Evolutionary conservation across 106 monocot species (phyloP).

Genomic region (Dendrobium nobile): DNA sequence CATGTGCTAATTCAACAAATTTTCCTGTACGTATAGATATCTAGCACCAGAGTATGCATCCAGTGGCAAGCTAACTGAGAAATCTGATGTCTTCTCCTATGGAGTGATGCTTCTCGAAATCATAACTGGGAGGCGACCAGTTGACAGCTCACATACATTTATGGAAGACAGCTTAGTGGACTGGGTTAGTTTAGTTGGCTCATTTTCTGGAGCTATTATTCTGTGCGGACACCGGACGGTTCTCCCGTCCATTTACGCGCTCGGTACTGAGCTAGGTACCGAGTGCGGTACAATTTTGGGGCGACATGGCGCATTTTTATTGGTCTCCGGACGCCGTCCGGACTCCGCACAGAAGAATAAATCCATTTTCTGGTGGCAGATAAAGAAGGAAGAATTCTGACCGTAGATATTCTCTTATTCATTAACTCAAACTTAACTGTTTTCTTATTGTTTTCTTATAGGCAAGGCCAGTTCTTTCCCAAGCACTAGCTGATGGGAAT

Average conservation of each 20-base stretch:
- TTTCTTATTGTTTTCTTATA: constrained; percentile 10
- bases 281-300: no score
- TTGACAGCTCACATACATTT: constrained; percentile 37
- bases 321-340: no score
- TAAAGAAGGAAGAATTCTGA: not conserved
- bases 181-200: constrained; percentile 43
- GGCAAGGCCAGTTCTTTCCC: constrained; percentile 57
- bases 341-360: no score
- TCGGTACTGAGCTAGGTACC: no score
- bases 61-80: constrained; percentile 75
- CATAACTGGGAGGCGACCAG: constrained; percentile 61
- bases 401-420: not conserved
- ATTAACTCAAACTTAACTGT: not conserved
- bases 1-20: not conserved
- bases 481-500: constrained; percentile 58
- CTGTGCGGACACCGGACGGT: no score
- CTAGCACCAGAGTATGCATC: constrained; percentile 77
- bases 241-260: no score
- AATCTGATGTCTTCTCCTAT: constrained; percentile 71
- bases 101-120: constrained; percentile 71
- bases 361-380: not conserved
- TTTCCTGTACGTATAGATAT: constrained; percentile 21
- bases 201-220: not conserved
- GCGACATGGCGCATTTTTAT: no score
- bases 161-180: constrained; percentile 85